These are phyloP conservation scores for Sistotremastrum suecicum DNA, from an alignment of 768 basidiomycete species.

Conservation along the genomic window DNA sequence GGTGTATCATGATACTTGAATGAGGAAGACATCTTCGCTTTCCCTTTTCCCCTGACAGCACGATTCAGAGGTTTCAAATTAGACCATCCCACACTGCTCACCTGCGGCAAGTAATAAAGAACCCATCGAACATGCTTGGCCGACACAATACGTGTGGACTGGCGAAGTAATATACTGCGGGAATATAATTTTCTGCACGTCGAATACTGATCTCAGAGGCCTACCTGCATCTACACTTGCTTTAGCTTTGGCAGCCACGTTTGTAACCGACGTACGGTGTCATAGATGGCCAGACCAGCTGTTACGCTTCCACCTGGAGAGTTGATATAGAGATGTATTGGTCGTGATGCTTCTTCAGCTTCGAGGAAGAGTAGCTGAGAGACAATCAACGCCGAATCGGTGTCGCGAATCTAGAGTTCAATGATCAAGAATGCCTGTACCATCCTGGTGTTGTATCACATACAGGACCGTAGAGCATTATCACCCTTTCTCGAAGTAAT, in stretches of 20 bases:
- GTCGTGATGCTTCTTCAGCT: constrained; percentile 87
- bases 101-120: constrained; percentile 83
- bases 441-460: constrained; percentile 13
- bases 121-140: constrained; percentile 94
- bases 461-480: constrained; percentile 91
- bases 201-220: background rate
- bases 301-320: constrained; percentile 95
- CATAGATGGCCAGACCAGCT: constrained; percentile 92
- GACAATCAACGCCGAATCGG: constrained; percentile 76
- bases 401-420: constrained; percentile 61
- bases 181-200: constrained; percentile 2
- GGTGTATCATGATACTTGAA: constrained; percentile 97
- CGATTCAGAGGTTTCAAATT: constrained; percentile 8
- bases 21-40: constrained; percentile 88
- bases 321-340: constrained; percentile 95
- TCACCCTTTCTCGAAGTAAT: constrained; percentile 81
- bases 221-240: constrained; percentile 54
- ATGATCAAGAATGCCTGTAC: constrained; percentile 2
- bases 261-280: constrained; percentile 50
- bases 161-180: constrained; percentile 80
- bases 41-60: constrained; percentile 53
- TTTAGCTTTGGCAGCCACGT: background rate
- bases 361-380: constrained; percentile 92
- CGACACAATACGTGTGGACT: constrained; percentile 93
- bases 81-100: constrained; percentile 10